Percentiles rank a stretch among this genome's conserved stretches.
These are phyloP conservation scores for cucumber (Cucumis sativus) DNA, from an alignment of 306 rosid genomes.

Conservation along the genomic window Cucumber_9930_V3 NC_026655.2:22344501-22345000, in stretches of 20 bases:
- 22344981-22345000: neutral
- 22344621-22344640: too few species aligned
- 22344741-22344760: neutral
- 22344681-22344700: neutral
- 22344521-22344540: too few species aligned
- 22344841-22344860: neutral
- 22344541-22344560: neutral
- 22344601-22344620: too few species aligned
- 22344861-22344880: neutral
- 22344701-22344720: neutral
- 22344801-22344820: neutral
- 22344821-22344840: constrained; percentile 1
- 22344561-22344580: neutral
- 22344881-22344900: constrained; percentile 8
- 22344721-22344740: neutral
- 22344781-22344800: neutral
- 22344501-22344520: neutral
- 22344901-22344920: constrained; percentile 1
- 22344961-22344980: constrained; percentile 2
- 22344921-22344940: neutral
- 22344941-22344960: neutral
- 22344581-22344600: too few species aligned
- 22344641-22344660: too few species aligned
- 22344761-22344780: neutral
- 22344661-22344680: too few species aligned